Base-by-base conservation (phyloP, 768 basidiomycete species). In the Leccinum variicolor region DNA sequence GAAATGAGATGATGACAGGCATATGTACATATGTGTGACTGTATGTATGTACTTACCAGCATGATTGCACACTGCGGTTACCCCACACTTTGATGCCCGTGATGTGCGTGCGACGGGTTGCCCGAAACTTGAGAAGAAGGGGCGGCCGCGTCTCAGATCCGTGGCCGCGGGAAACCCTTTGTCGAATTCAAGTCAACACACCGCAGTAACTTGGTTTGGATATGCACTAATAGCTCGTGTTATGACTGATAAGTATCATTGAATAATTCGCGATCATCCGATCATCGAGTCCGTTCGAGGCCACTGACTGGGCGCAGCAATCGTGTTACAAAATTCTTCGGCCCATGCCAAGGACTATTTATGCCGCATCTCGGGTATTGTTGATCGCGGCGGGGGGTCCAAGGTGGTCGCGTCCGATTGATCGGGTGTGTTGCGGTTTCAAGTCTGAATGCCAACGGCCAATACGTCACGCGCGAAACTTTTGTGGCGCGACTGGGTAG, bases 91-190 rank as follows among this genome's bases (percentile, higher is more conserved):
- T 46, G 57, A 48, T 58, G 55, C 26, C 52, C 33, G 41, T 50
- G 55, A 57, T 6, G 21, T 9, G 45, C 11, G 19, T 43, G 10
- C 41, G 41, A 43, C 19, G 41, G 41, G 41, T 53, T 14, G 43
- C 39, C 29, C 26, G 31, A 50, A 45, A 33, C 41, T n/a, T 60
- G 53, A 3, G 41, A 19, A 43, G 41, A 45, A 54, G n/a, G 14
- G 49, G 60, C 66, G 66, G 51, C 17, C 33, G 34, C 2, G 33
- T 45, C 66, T 65, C 66, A 68, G 57, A 65, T 66, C 66, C 60
- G 59, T 19, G 50, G 26, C 8, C 4, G 19, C 6, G 43, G 39
- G 46, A 46, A n/a, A n/a, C n/a, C n/a, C n/a, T n/a, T n/a, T n/a
- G 28, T 6, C 23, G 46, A 11, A 43, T 43, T 43, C 41, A 43